Percentiles rank a stretch among this genome's conserved stretches.
Conservation (phyloP, 1,139 yeast genomes). For the Magnusiomyces sp. region DNA sequence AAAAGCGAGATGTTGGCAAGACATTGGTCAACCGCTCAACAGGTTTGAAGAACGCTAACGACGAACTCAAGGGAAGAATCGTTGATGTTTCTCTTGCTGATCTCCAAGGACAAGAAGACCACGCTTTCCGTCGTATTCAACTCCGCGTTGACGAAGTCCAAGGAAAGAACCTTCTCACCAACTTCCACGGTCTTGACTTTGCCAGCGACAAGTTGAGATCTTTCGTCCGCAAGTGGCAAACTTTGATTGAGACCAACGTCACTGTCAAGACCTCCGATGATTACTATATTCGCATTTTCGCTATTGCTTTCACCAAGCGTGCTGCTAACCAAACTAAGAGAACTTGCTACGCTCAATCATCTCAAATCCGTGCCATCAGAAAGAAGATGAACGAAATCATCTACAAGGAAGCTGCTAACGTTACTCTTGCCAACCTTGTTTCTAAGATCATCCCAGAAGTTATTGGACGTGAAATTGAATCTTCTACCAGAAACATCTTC, state of each 20-base stretch:
- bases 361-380: conserved; percentile 80
- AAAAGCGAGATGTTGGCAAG: conserved; percentile 91
- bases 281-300: conserved; percentile 80
- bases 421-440: conserved; percentile 79
- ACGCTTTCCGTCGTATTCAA: conserved; percentile 81
- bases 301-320: conserved; percentile 90
- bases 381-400: conserved; percentile 82
- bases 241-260: conserved; percentile 83
- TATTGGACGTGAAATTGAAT: conserved; percentile 84
- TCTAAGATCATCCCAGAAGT: conserved; percentile 87
- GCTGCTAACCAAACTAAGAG: conserved; percentile 84
- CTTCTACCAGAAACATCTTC: conserved; percentile 74
- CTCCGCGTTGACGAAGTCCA: conserved; percentile 90
- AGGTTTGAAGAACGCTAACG: conserved; percentile 87
- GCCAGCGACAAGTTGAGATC: conserved; percentile 87
- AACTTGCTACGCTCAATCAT: conserved; percentile 84
- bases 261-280: conserved; percentile 90
- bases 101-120: conserved; percentile 88
- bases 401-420: conserved; percentile 77
- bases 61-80: conserved; percentile 85
- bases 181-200: conserved; percentile 93
- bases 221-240: conserved; percentile 89
- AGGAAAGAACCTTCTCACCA: conserved; percentile 86
- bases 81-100: conserved; percentile 83
- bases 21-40: conserved; percentile 89